Evolutionary conservation across 306 rosid species (phyloP), one percentile per base, ranked within the genome.

Genomic region (Fagus crenata): DNA sequence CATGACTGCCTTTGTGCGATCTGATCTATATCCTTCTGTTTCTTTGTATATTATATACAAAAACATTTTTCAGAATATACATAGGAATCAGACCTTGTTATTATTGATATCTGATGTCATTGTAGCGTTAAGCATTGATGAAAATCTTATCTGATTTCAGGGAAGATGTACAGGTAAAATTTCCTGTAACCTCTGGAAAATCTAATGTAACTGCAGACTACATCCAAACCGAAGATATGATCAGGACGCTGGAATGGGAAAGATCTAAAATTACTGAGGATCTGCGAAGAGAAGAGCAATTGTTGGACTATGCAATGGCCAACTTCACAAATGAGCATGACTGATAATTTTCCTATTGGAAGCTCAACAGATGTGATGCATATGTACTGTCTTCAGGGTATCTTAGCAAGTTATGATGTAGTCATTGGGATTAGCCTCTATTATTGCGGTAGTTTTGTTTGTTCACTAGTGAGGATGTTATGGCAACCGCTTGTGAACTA

Each of bases 191-290:
- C 32, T 75, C 80, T 0, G 88, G 80, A 78, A 82, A 76, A 72
- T 72, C 83, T 35, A 83, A 58, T 71, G 78, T 83, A 9, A 78
- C 91, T 36, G 82, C 56, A 67, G 61, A 63, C 73, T 83, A 84
- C 77, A 80, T 35, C 53, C 73, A 89, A 78, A 84, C 87, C 36
- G 91, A 91, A 77, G 87, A 84, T 28, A 58, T 31, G 80, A 83
- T 87, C 76, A 87, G 84, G 83, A 86, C 42, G 90, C 86, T 89
- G 77, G 85, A 89, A 78, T 86, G 87, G 90, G 89, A 87, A 73
- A 81, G 75, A 36, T 32, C 86, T 15, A 82, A 86, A 75, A 74
- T 91, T 74, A 77, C 75, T 4, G 90, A 75, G 9, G 92, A 89
- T 76, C 83, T 84, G 74, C 85, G 70, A 28, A 87, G 96, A 72